These are phyloP conservation scores for Naganishia randhawae DNA, from an alignment of 768 basidiomycete genomes.

Conservation along the genomic window DNA sequence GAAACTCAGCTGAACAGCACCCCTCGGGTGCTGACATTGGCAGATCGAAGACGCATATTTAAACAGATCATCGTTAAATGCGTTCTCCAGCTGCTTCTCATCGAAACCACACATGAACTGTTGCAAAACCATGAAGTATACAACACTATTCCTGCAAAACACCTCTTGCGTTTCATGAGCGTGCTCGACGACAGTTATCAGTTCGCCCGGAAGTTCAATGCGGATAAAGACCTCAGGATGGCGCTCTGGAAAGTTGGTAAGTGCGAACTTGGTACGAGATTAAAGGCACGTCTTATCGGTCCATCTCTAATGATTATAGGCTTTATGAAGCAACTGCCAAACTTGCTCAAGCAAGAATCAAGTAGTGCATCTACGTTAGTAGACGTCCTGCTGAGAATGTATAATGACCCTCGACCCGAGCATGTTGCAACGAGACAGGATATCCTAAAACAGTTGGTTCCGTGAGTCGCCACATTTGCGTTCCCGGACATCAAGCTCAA, in stretches of 20 bases:
- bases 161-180: constrained; percentile 87
- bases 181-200: constrained; percentile 96
- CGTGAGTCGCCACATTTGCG: constrained; percentile 56
- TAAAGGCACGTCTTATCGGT: not conserved
- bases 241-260: constrained; percentile 98
- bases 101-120: constrained; percentile 94
- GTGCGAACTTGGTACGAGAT: too few relatives aligned
- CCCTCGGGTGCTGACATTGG: constrained; percentile 39
- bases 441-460: constrained; percentile 65
- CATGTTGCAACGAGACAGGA: constrained; percentile 60
- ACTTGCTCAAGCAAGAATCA: constrained; percentile 95
- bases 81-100: constrained; percentile 88
- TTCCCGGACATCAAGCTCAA: constrained; percentile 9
- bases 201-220: constrained; percentile 95
- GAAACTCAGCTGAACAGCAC: constrained; percentile 41
- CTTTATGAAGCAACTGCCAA: constrained; percentile 99
- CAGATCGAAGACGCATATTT: constrained; percentile 79
- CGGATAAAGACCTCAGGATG: constrained; percentile 92
- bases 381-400: constrained; percentile 87
- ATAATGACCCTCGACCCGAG: constrained; percentile 80
- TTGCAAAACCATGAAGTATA: constrained; percentile 89
- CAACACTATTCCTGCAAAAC: constrained; percentile 85
- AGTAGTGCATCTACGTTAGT: constrained; percentile 93
- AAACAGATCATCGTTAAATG: constrained; percentile 99
- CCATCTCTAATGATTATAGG: constrained; percentile 56